phyloP scores from a whole-genome alignment of 2,329 filamentous ascomycete species.

The Neonectria ditissima region DNA sequence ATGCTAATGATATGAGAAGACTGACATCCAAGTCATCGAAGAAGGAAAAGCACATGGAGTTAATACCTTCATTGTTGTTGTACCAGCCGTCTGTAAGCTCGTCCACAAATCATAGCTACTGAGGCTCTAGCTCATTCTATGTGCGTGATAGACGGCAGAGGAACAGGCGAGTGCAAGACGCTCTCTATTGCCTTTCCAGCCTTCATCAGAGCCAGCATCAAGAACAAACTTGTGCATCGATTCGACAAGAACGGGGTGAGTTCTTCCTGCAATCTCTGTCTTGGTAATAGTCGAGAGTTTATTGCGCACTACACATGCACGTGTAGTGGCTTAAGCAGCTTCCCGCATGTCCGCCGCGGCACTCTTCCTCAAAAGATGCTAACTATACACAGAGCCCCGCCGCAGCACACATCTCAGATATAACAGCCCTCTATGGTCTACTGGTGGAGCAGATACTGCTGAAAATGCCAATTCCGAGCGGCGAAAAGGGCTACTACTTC shows the following conservation, averaged over 20 bases:
- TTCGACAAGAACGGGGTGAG: slow-evolving; percentile 50
- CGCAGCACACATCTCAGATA: slow-evolving; percentile 48
- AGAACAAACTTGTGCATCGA: slow-evolving; percentile 46
- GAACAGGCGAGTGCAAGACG: slow-evolving; percentile 48
- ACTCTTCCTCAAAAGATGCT: not conserved
- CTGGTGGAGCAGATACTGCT: slow-evolving; percentile 46
- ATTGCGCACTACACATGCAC: no score
- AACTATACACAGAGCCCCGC: slow-evolving; percentile 38
- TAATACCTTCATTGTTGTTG: slow-evolving; percentile 44
- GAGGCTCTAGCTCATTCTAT: no score
- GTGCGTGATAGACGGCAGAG: slow-evolving; percentile 47
- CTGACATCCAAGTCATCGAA: slow-evolving; percentile 46
- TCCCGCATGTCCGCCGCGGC: no score
- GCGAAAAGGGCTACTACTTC: slow-evolving; percentile 51
- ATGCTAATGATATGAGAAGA: slow-evolving; percentile 31
- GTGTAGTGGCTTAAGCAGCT: no score
- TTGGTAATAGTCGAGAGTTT: no score
- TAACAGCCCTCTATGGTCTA: slow-evolving; percentile 46
- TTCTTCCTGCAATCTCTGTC: not conserved
- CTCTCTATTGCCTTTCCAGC: slow-evolving; percentile 50
- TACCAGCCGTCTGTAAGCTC: slow-evolving; percentile 47
- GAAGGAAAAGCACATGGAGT: slow-evolving; percentile 45
- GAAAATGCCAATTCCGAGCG: slow-evolving; percentile 43
- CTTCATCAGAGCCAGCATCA: slow-evolving; percentile 46
- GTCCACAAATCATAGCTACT: no score